Evolutionary conservation across 2,329 filamentous ascomycete species (phyloP), one percentile per base, ranked within the genome.

Genomic region (Epichloe scottii): DNA sequence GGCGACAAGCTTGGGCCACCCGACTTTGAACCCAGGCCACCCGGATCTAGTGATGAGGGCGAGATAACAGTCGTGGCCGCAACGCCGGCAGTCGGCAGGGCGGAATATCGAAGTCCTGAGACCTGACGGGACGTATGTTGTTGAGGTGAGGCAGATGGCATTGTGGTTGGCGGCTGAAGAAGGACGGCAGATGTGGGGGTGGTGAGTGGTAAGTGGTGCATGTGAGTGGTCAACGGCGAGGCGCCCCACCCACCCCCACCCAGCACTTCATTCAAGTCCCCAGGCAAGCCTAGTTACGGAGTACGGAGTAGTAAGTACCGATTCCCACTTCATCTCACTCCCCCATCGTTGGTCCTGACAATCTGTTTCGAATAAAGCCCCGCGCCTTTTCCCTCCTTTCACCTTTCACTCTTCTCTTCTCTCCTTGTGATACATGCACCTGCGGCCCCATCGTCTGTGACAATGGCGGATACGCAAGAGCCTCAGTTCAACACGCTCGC

Each of bases 381-480:
- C 19, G 23, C 42, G 26, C 26, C 26, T 5, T 44, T 26, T 17
- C 2, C 39, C 40, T 42, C 4, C n/a, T 23, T 21, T 14, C 41
- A 5, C 7, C 8, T 1, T 15, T 30, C 26, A 30, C 17, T 2
- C n/a, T 26, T 26, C n/a, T n/a, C 15, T 15, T 35, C n/a, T 3
- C 30, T 30, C 30, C 30, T 10, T 30, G 10, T 30, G 30, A 30
- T 11, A 30, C 30, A 11, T 11, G 11, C 30, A 30, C 30, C 30
- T 30, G 30, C 30, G 30, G 3, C 23, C 14, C 11, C 30, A 11
- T 40, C 33, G 19, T 5, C 48, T 14, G 37, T 44, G 12, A 56
- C 48, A 53, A 84, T 84, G 81, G 72, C 78, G 7, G 80, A 84
- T 49, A 69, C 73, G 43, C 77, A 82, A 58, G 80, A 83, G 60